phyloP scores from a whole-genome alignment of 2,329 filamentous ascomycete species.

The Stachybotrys chlorohalonatus region DNA sequence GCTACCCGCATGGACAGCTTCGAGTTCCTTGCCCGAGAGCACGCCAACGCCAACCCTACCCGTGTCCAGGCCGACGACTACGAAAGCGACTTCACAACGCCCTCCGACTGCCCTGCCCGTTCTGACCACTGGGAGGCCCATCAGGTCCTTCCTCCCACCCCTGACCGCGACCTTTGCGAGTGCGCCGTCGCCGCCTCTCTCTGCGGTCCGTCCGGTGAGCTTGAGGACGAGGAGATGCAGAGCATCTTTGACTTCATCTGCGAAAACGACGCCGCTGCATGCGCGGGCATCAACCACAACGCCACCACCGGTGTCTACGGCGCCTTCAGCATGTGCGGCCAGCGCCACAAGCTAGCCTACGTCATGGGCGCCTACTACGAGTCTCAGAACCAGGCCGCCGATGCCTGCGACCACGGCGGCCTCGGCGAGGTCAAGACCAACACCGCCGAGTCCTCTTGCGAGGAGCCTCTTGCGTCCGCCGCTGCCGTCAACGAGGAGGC shows the following conservation, averaged over 20 bases:
- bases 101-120: constrained; percentile 62
- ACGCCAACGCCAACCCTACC: constrained; percentile 58
- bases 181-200: constrained; percentile 73
- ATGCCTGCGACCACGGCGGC: constrained; percentile 65
- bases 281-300: constrained; percentile 61
- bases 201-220: constrained; percentile 55
- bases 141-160: constrained; percentile 67
- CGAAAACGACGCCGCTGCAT: constrained; percentile 45
- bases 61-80: constrained; percentile 60
- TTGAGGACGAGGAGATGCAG: constrained; percentile 51
- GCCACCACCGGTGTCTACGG: constrained; percentile 61
- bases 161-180: constrained; percentile 68
- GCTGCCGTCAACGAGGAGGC: constrained; percentile 44
- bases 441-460: constrained; percentile 43
- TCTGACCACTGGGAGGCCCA: constrained; percentile 54
- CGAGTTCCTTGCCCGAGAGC: constrained; percentile 58
- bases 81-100: constrained; percentile 57
- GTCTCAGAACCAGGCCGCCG: constrained; percentile 38
- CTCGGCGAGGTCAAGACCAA: constrained; percentile 47
- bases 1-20: constrained; percentile 69
- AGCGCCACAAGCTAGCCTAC: constrained; percentile 62
- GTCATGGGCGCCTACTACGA: constrained; percentile 67
- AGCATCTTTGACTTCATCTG: constrained; percentile 70
- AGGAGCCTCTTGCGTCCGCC: constrained; percentile 50
- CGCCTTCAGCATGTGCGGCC: constrained; percentile 67